A percentile compares a stretch with the other conserved stretches of the same genome.
Evolutionary conservation across 139 green algal species (phyloP).

Genomic region (Chlamydomonas eustigma): DNA sequence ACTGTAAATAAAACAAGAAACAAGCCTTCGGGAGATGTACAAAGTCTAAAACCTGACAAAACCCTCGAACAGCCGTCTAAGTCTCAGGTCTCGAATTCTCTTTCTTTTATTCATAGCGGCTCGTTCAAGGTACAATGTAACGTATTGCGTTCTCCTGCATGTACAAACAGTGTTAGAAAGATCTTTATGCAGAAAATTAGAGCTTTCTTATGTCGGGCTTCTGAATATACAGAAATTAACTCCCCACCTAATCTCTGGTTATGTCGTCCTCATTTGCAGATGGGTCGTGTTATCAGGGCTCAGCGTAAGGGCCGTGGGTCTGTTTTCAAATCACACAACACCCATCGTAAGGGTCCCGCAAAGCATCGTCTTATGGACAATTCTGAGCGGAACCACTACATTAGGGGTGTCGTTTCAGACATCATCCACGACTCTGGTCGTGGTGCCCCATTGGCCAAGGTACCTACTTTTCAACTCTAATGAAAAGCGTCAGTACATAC

Average conservation of each 20-base stretch:
- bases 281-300: conserved; percentile 95
- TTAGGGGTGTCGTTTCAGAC: conserved; percentile 93
- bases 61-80: too few species aligned
- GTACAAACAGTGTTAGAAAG: too few species aligned
- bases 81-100: not conserved
- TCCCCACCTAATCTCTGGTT: too few species aligned
- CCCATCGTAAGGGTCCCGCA: conserved; percentile 92
- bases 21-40: too few species aligned
- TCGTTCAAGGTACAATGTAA: not conserved
- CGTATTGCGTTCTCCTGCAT: too few species aligned
- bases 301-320: conserved; percentile 97
- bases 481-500: too few species aligned
- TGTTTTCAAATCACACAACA: conserved; percentile 95
- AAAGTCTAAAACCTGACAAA: too few species aligned
- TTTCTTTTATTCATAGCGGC: not conserved
- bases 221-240: too few species aligned
- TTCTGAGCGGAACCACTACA: conserved; percentile 88
- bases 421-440: conserved; percentile 97
- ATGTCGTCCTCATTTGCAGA: conserved; percentile 61
- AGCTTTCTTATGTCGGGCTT: too few species aligned
- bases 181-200: too few species aligned
- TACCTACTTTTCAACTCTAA: too few species aligned
- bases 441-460: conserved; percentile 92
- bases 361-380: conserved; percentile 82
- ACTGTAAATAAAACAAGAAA: too few species aligned